A percentile compares a stretch with the other conserved stretches of the same genome.
Conservation (phyloP, 2,329 filamentous ascomycete genomes). For the Alternaria triticimaculans region DNA sequence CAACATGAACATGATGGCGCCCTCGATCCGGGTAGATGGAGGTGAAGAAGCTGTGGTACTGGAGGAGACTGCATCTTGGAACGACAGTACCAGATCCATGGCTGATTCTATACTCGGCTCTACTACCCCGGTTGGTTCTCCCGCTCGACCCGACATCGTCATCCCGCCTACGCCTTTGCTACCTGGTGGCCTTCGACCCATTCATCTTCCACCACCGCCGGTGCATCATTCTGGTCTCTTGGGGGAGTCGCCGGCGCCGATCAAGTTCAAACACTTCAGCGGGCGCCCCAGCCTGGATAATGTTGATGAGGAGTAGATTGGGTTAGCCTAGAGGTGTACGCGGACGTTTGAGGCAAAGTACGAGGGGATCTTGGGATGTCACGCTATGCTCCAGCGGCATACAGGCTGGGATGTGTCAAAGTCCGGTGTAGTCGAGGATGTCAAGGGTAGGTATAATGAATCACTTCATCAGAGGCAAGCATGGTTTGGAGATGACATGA, state of each 20-base stretch:
- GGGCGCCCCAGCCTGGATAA: too few relatives aligned
- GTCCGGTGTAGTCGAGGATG: background rate
- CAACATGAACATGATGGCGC: background rate
- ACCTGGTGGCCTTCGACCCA: background rate
- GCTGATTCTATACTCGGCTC: background rate
- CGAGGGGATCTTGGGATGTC: background rate
- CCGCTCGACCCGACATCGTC: background rate
- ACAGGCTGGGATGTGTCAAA: background rate
- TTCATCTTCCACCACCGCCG: background rate
- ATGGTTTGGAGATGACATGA: background rate
- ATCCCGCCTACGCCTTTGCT: conserved; percentile 7
- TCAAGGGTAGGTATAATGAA: background rate
- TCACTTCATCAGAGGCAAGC: background rate
- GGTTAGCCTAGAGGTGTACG: background rate
- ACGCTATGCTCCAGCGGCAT: background rate
- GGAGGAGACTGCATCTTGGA: background rate
- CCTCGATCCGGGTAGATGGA: background rate
- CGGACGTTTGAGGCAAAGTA: background rate
- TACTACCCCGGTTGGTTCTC: background rate
- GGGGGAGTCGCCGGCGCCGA: conserved; percentile 8
- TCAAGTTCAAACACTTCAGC: background rate
- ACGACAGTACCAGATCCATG: background rate
- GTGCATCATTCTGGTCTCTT: conserved; percentile 6
- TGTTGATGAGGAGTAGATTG: background rate
- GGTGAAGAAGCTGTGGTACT: background rate